phyloP scores from a whole-genome alignment of 352 stramenopile genomes.

The Albugo laibachii region DNA sequence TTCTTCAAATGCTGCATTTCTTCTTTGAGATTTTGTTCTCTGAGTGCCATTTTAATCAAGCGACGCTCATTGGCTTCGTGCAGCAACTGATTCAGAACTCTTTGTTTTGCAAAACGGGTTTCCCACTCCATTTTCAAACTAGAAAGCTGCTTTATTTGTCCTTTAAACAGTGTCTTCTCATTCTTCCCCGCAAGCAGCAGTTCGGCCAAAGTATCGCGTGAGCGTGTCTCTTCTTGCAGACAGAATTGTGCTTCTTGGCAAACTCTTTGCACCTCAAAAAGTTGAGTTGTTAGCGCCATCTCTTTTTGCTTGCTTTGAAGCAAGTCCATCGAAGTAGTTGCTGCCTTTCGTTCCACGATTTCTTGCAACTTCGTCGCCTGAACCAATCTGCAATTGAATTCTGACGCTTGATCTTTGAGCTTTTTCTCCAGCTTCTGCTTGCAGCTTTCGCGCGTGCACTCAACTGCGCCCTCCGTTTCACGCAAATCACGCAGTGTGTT shows the following conservation, averaged over 20 bases:
- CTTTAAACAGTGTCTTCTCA: too few relatives aligned
- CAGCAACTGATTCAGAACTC: too few relatives aligned
- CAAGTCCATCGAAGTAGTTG: constrained; percentile 23
- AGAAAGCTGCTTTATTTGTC: too few relatives aligned
- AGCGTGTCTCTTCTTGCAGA: constrained; percentile 1
- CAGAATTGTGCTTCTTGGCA: constrained; percentile 5
- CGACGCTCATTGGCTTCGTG: too few relatives aligned
- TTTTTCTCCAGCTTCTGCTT: constrained; percentile 7
- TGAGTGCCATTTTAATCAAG: too few relatives aligned
- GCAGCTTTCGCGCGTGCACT: constrained; percentile 4
- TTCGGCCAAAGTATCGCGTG: too few relatives aligned
- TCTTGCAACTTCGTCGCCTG: constrained; percentile 10
- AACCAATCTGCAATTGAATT: constrained; percentile 14
- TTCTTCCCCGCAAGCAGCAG: too few relatives aligned
- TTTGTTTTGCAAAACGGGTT: too few relatives aligned
- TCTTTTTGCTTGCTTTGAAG: constrained; percentile 39
- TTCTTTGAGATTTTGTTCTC: too few relatives aligned
- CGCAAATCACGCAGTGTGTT: constrained; percentile 12
- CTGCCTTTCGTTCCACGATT: constrained; percentile 23
- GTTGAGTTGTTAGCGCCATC: constrained; percentile 7
- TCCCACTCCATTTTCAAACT: too few relatives aligned
- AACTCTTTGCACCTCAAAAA: constrained; percentile 2
- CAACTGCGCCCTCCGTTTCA: constrained; percentile 3
- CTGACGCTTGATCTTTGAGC: constrained; percentile 3
- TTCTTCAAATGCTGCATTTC: too few relatives aligned